These are phyloP conservation scores for Zygoascus sp. DNA, from an alignment of 1,139 yeast species.

Conservation along the genomic window DNA sequence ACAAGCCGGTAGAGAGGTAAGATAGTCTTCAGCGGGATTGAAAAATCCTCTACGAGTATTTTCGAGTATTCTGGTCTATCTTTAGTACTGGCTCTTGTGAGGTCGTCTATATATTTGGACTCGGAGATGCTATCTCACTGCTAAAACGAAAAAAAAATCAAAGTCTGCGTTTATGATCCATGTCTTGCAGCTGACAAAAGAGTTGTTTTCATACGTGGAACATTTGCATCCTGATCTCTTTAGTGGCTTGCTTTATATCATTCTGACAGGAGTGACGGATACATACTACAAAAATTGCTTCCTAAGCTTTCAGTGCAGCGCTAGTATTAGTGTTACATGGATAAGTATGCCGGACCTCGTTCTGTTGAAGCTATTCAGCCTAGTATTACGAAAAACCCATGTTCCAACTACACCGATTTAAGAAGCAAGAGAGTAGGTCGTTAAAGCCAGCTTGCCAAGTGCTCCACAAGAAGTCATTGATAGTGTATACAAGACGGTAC, in stretches of 20 bases:
- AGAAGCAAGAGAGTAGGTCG: conserved; percentile 50
- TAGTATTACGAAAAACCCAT: conserved; percentile 38
- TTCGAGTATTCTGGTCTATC: conserved; percentile 7
- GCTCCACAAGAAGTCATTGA: conserved; percentile 16
- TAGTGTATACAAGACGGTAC: conserved; percentile 22
- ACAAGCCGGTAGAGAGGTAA: conserved; percentile 22
- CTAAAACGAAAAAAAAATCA: conserved; percentile 1
- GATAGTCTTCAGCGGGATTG: conserved; percentile 14
- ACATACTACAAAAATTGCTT: conserved; percentile 49
- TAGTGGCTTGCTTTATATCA: conserved; percentile 33
- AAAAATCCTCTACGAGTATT: conserved; percentile 7
- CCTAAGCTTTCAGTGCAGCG: conserved; percentile 46
- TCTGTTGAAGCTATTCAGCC: conserved; percentile 17
- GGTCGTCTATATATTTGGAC: conserved; percentile 1
- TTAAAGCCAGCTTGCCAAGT: conserved; percentile 29
- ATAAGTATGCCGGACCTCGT: background rate
- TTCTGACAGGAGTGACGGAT: conserved; percentile 43
- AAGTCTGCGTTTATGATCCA: conserved; percentile 23
- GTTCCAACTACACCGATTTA: conserved; percentile 44
- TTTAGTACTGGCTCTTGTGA: conserved; percentile 14
- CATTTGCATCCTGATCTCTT: conserved; percentile 20
- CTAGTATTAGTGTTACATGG: conserved; percentile 33
- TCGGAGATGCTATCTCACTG: conserved; percentile 5
- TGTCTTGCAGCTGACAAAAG: conserved; percentile 23
- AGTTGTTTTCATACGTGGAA: conserved; percentile 20